These are phyloP conservation scores for Pseudovirgaria hyperparasitica DNA, from an alignment of 2,329 filamentous ascomycete genomes.

Conservation along the genomic window DNA sequence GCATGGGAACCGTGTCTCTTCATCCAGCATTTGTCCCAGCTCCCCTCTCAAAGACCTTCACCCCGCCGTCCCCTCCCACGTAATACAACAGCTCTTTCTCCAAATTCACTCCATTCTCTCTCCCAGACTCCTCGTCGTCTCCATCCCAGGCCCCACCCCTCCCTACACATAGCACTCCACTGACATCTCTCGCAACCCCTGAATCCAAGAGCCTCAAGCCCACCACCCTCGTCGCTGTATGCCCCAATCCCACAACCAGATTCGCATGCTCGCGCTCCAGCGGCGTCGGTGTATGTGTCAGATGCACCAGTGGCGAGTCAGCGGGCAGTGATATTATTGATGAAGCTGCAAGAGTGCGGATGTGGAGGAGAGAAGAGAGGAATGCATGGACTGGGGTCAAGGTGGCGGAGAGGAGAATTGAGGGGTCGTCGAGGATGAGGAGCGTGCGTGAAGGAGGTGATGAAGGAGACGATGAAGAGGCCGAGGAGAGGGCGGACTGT, in stretches of 20 bases:
- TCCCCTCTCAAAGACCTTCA: constrained; percentile 76
- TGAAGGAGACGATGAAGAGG: constrained; percentile 4
- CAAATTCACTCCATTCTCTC: constrained; percentile 7
- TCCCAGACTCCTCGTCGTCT: constrained; percentile 15
- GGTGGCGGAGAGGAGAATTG: constrained; percentile 26
- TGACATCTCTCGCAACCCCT: constrained; percentile 80
- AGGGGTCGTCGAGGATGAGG: constrained; percentile 33
- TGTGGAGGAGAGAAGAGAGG: constrained; percentile 13
- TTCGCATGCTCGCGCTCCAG: constrained; percentile 59
- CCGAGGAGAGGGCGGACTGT: constrained; percentile 12
- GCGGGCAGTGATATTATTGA: constrained; percentile 57
- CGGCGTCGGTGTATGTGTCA: constrained; percentile 35
- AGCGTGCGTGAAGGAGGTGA: constrained; percentile 12
- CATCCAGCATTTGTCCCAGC: no score
- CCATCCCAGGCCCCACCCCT: constrained; percentile 26
- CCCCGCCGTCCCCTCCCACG: constrained; percentile 64
- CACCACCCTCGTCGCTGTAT: constrained; percentile 59
- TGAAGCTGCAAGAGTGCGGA: constrained; percentile 46
- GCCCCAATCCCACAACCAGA: constrained; percentile 60
- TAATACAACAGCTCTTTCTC: constrained; percentile 70
- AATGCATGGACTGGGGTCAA: constrained; percentile 8
- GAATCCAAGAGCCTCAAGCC: constrained; percentile 69
- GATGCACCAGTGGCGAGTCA: constrained; percentile 48
- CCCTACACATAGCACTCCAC: constrained; percentile 71
- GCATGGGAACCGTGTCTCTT: no score